A percentile compares a stretch with the other conserved stretches of the same genome.
Evolutionary conservation across 2,329 filamentous ascomycete genomes (phyloP).

Genomic region (Bipolaris gigantea): DNA sequence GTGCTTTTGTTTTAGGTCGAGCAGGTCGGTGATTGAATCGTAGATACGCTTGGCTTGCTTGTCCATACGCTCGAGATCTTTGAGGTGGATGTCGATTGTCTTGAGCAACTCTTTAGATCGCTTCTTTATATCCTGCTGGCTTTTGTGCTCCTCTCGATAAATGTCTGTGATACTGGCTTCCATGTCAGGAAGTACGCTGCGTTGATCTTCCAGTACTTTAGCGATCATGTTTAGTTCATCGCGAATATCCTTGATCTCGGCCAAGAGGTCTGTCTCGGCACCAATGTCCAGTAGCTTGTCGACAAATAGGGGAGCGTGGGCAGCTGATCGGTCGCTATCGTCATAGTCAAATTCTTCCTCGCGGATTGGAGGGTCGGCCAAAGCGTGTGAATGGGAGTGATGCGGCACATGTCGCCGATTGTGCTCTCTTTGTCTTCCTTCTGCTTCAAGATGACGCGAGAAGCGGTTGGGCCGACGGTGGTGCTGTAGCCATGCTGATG

Average conservation of each 20-base stretch:
- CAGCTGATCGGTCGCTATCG: slow-evolving; percentile 21
- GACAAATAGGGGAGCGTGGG: slow-evolving; percentile 51
- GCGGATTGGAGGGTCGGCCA: slow-evolving; percentile 25
- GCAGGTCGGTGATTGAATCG: slow-evolving; percentile 61
- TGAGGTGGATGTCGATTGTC: slow-evolving; percentile 59
- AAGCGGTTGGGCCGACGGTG: slow-evolving; percentile 50
- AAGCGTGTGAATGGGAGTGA: slow-evolving; percentile 35
- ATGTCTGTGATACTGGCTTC: slow-evolving; percentile 48
- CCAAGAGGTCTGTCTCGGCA: slow-evolving; percentile 61
- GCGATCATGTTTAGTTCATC: slow-evolving; percentile 67
- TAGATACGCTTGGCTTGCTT: slow-evolving; percentile 64
- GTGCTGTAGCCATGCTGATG: slow-evolving; percentile 57
- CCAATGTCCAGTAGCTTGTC: slow-evolving; percentile 63
- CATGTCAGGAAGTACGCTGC: slow-evolving; percentile 53
- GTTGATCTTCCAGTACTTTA: slow-evolving; percentile 56
- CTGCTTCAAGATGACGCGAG: slow-evolving; percentile 41
- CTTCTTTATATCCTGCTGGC: slow-evolving; percentile 55
- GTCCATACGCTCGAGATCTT: slow-evolving; percentile 66
- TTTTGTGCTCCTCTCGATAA: slow-evolving; percentile 41
- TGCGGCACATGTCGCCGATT: slow-evolving; percentile 30
- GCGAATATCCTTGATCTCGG: slow-evolving; percentile 68
- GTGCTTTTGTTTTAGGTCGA: slow-evolving; percentile 71
- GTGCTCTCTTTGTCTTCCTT: slow-evolving; percentile 36
- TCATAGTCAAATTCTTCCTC: slow-evolving; percentile 42
- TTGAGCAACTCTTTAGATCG: slow-evolving; percentile 61